These are phyloP conservation scores for Xylariaceae sp. DNA, from an alignment of 2,329 filamentous ascomycete genomes.

Conservation along the genomic window DNA sequence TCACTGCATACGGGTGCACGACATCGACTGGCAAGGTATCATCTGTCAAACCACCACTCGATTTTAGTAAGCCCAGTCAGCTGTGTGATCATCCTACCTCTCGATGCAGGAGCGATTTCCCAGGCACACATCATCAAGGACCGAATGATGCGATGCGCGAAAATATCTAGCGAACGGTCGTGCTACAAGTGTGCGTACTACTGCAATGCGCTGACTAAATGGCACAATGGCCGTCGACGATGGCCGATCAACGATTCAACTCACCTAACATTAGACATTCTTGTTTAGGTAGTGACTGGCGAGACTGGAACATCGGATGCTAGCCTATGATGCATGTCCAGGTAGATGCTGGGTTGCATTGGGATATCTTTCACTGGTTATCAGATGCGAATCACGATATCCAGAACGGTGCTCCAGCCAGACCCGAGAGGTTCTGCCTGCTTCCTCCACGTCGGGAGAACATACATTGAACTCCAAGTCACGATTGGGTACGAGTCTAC, in stretches of 20 bases:
- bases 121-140: not conserved
- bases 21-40: not conserved
- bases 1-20: not conserved
- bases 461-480: not conserved
- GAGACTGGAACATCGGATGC: too few relatives aligned
- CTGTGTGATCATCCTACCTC: not conserved
- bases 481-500: not conserved
- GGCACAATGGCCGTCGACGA: too few relatives aligned
- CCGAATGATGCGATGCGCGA: not conserved
- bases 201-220: slow-evolving; percentile 9
- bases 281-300: too few relatives aligned
- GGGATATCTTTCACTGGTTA: too few relatives aligned
- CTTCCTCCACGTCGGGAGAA: too few relatives aligned
- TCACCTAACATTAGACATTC: too few relatives aligned
- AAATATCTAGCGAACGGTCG: not conserved
- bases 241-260: not conserved
- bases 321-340: too few relatives aligned
- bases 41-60: not conserved
- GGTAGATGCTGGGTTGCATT: too few relatives aligned
- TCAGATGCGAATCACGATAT: too few relatives aligned
- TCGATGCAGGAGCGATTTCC: slow-evolving; percentile 2
- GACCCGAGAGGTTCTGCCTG: too few relatives aligned
- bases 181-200: not conserved
- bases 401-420: too few relatives aligned
- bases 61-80: not conserved